Percentiles rank a stretch among this genome's conserved stretches.
Evolutionary conservation across 1,139 yeast species (phyloP).

Genomic region (Zhuliangozyma blackwelliae): DNA sequence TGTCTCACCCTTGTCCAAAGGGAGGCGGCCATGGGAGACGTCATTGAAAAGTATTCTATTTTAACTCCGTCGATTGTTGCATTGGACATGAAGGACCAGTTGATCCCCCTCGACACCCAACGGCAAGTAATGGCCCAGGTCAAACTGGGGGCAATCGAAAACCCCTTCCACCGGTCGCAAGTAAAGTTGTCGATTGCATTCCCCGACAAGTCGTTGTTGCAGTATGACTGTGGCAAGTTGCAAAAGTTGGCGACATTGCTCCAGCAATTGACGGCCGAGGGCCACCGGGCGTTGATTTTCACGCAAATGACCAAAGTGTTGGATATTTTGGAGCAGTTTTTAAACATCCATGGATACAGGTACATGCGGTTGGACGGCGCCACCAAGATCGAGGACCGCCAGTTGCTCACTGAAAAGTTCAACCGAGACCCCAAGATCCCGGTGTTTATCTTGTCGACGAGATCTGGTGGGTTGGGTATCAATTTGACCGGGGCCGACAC

Average conservation of each 20-base stretch:
- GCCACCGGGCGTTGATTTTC: constrained; percentile 91
- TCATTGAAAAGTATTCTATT: constrained; percentile 74
- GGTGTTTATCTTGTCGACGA: constrained; percentile 86
- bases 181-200: constrained; percentile 88
- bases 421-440: constrained; percentile 84
- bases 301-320: constrained; percentile 98
- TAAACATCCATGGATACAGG: constrained; percentile 90
- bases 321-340: constrained; percentile 87
- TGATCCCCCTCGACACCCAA: constrained; percentile 39
- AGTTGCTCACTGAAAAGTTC: constrained; percentile 86
- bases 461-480: constrained; percentile 98
- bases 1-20: constrained; percentile 39
- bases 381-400: constrained; percentile 95
- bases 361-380: constrained; percentile 97
- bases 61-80: constrained; percentile 86
- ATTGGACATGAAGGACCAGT: constrained; percentile 62
- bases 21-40: constrained; percentile 40
- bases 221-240: constrained; percentile 95
- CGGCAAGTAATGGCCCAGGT: constrained; percentile 31
- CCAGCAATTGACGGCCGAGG: constrained; percentile 74
- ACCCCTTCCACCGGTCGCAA: constrained; percentile 80
- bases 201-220: constrained; percentile 88
- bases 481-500: constrained; percentile 98
- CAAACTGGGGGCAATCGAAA: constrained; percentile 35
- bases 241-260: constrained; percentile 76